A percentile compares a stretch with the other conserved stretches of the same genome.
Evolutionary conservation across 2,329 filamentous ascomycete species (phyloP).

Genomic region (Xylariaceae sp.): DNA sequence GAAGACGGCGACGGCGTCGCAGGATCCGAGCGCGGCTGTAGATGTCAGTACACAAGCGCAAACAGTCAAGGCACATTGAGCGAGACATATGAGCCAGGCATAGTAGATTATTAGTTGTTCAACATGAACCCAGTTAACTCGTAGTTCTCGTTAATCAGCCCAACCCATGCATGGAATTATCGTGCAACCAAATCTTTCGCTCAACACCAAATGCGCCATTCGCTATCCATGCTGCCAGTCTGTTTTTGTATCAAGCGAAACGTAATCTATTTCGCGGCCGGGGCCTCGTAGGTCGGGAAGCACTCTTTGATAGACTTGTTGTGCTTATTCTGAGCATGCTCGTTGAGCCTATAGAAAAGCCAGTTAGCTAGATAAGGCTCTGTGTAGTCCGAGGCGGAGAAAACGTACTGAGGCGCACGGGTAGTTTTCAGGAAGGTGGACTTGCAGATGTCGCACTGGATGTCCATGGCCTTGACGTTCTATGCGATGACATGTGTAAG

Average conservation of each 20-base stretch:
- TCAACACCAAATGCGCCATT: conserved; percentile 28
- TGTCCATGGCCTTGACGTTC: conserved; percentile 75
- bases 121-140: conserved; percentile 10
- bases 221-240: conserved; percentile 19
- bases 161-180: conserved; percentile 1
- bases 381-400: conserved; percentile 2
- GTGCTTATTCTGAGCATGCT: conserved; percentile 78
- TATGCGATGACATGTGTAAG: conserved; percentile 36
- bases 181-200: conserved; percentile 14
- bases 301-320: conserved; percentile 71
- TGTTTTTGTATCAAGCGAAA: conserved; percentile 1
- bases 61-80: conserved; percentile 45
- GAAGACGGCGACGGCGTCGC: conserved; percentile 8
- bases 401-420: conserved; percentile 67
- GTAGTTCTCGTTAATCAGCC: conserved; percentile 21
- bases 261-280: conserved; percentile 11
- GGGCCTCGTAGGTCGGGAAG: conserved; percentile 58
- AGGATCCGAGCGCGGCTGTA: conserved; percentile 19
- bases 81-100: background rate
- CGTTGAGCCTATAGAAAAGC: conserved; percentile 56
- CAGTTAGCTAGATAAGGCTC: background rate
- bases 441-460: conserved; percentile 78
- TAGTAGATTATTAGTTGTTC: conserved; percentile 4
- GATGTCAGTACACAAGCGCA: conserved; percentile 30
- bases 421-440: conserved; percentile 79